Evolutionary conservation across 441 rosid species (phyloP), one percentile per base, ranked within the genome.

Genomic region (Geranium incanum): DNA sequence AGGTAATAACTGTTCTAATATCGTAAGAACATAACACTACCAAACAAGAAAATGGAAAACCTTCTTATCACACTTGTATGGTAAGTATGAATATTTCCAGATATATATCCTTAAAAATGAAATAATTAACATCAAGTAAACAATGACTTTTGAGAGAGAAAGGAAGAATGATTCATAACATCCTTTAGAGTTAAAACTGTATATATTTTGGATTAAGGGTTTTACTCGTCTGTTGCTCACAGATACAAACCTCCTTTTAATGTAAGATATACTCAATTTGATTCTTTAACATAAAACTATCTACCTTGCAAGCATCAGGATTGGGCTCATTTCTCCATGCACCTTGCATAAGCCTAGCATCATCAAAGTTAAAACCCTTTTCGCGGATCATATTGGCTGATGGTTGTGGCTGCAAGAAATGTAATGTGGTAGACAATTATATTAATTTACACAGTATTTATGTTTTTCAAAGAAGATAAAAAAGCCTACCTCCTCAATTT

Each of bases 351-450:
- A 95, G 81, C 88, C 96, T 88, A 62, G 80, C 77, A 79, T 95
- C 99, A 71, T 93, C 97, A 84, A 95, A 95, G 85, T 95, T 95
- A 79, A 95, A 95, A 70, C 99, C 98, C 82, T 87, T 89, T 77
- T 95, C 98, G 33, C 77, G 86, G 60, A 82, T 74, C 6, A 85
- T 84, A 72, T 80, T 86, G 66, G 78, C 72, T 72, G 94, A 79
- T 72, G 78, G 84, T 37, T 70, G 76, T 60, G 79, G 84, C 98
- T 93, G 82, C 57, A 59, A 68, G 67, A 63, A 28, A 28, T 12
- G 12, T 4, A 11, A 63, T 33, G 16, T 9, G 6, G 39, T 63
- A 12, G 5, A 63, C 11, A 23, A 8, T 21, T 33, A 63, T 63
- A 1, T 63, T 33, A 12, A 33, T 48, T 48, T 48, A 48, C 16